Conservation (phyloP, 768 basidiomycete species). For the Suillus bovinus region DNA sequence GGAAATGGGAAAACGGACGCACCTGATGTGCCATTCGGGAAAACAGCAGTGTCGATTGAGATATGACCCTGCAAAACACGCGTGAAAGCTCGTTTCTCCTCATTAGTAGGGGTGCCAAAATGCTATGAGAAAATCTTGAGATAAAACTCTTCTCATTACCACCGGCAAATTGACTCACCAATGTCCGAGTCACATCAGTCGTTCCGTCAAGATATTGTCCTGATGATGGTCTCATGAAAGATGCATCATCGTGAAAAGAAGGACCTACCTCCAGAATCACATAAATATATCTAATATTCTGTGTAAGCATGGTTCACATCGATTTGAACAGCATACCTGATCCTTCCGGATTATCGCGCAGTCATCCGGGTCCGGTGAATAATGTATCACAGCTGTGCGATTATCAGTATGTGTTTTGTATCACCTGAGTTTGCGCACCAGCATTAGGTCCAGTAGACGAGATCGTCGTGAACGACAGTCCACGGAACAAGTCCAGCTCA, state of each 20-base stretch:
- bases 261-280: constrained; percentile 80
- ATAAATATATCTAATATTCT: constrained; percentile 59
- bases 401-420: constrained; percentile 2
- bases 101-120: constrained; percentile 80
- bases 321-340: constrained; percentile 44
- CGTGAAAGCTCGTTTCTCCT: constrained; percentile 88
- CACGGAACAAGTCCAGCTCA: constrained; percentile 77
- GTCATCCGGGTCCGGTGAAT: constrained; percentile 72
- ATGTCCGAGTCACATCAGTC: constrained; percentile 91
- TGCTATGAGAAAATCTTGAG: constrained; percentile 49
- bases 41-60: constrained; percentile 80
- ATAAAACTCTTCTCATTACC: not conserved
- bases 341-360: constrained; percentile 77
- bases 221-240: constrained; percentile 22
- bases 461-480: constrained; percentile 90
- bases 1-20: constrained; percentile 19
- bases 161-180: constrained; percentile 45
- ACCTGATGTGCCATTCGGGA: constrained; percentile 82
- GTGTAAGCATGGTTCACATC: constrained; percentile 30
- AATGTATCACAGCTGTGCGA: constrained; percentile 85
- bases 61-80: constrained; percentile 92
- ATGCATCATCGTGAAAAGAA: constrained; percentile 1
- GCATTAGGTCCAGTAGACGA: constrained; percentile 92
- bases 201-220: constrained; percentile 92
- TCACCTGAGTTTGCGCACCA: constrained; percentile 47